These are phyloP conservation scores for Senna siamea DNA, from an alignment of 306 rosid genomes.

Conservation along the genomic window DNA sequence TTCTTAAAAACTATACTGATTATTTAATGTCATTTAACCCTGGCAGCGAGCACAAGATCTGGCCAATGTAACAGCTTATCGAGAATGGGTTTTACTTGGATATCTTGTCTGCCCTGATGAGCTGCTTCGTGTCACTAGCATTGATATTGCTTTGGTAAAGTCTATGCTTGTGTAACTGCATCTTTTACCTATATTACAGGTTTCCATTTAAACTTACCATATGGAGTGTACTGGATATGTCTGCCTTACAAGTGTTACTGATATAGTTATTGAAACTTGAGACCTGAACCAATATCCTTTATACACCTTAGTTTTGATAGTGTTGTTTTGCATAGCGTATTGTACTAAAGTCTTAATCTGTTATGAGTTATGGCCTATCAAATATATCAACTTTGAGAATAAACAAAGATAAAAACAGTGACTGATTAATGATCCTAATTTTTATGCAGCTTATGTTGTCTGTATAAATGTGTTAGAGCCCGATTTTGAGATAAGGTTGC, in stretches of 20 bases:
- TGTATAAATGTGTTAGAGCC: too few species aligned
- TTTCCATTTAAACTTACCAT: slow-evolving; percentile 33
- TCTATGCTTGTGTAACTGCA: slow-evolving; percentile 34
- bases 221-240: slow-evolving; percentile 20
- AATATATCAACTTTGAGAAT: slow-evolving; percentile 3
- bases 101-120: slow-evolving; percentile 99
- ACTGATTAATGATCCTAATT: not conserved
- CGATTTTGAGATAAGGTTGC: too few species aligned
- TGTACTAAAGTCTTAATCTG: slow-evolving; percentile 27
- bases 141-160: slow-evolving; percentile 94
- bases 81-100: slow-evolving; percentile 97
- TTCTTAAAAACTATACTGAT: slow-evolving; percentile 34
- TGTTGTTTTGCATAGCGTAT: slow-evolving; percentile 19
- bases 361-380: not conserved
- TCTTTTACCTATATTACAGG: slow-evolving; percentile 21
- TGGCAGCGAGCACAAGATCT: slow-evolving; percentile 98
- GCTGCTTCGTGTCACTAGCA: slow-evolving; percentile 97
- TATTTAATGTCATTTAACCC: slow-evolving; percentile 15
- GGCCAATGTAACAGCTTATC: slow-evolving; percentile 95
- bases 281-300: not conserved
- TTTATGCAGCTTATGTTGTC: not conserved
- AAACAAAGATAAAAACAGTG: slow-evolving; percentile 6
- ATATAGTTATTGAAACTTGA: slow-evolving; percentile 22
- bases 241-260: slow-evolving; percentile 18
- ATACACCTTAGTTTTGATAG: not conserved